Base-by-base conservation (phyloP, 768 basidiomycete species). In the Mycena maculata region DNA sequence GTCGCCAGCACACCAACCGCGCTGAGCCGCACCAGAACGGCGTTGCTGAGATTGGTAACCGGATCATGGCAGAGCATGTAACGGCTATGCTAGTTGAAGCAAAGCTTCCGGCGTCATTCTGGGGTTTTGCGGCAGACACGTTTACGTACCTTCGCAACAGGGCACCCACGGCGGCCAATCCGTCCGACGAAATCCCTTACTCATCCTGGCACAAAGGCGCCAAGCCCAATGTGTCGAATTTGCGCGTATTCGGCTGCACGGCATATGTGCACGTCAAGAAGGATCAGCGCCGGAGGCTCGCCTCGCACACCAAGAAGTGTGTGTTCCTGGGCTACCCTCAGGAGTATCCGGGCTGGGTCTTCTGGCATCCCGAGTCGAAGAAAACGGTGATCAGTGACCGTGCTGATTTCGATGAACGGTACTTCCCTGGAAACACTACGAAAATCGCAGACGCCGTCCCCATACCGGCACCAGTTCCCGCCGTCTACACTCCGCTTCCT, bases 11-110 rank as follows among this genome's bases (percentile, higher is more conserved):
- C 55, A 77, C 73, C n/a, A 63, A 52, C 25, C 45, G 73, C 9
- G 71, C 74, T 39, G 70, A 65, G 50, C 81, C 81, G 3, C 78
- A 83, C 71, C 80, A 84, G 56, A 86, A 86, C 65, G 78, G 82
- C 27, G 75, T 83, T 5, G 81, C 82, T 4, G 81, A 87, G 67
- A 67, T 78, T 1, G 65, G 69, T 2, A 85, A 85, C 39, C 63
- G 77, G 2, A 80, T 78, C 0, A 68, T 86, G 25, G 67, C 73
- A 1, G 77, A 83, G n/a, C 70, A 63, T 22, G 72, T 77, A 12
- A 66, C 60, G 18, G 69, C 78, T 0, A 78, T 84, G 73, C 72
- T 83, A 4, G 41, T 52, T 36, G 65, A 74, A 31, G 65, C 70
- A 30, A 49, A 67, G 56, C 60, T 75, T 53, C 72, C 73, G 38